phyloP scores from a whole-genome alignment of 495 filamentous ascomycete species.

The Usnea hakonensis region DNA sequence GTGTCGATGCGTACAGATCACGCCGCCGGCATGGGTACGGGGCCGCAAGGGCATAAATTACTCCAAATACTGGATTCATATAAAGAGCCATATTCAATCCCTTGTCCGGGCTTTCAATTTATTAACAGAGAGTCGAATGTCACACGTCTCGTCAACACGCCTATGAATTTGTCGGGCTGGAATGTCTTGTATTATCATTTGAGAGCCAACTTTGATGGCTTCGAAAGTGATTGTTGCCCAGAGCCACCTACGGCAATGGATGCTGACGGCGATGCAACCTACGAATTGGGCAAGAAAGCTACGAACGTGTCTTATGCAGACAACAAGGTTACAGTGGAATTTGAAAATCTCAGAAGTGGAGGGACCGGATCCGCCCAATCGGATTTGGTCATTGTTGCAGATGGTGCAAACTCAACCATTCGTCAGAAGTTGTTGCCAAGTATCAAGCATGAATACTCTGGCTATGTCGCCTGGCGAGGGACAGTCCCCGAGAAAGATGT shows the following conservation, averaged over 20 bases:
- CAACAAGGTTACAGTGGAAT: not conserved
- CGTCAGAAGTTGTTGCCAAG: conserved; percentile 17
- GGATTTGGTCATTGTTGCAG: conserved; percentile 27
- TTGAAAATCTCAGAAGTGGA: conserved; percentile 1
- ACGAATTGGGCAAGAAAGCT: conserved; percentile 11
- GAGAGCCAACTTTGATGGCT: conserved; percentile 26
- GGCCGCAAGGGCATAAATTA: conserved; percentile 15
- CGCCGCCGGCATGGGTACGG: conserved; percentile 24
- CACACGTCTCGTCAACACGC: not conserved
- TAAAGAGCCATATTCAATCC: conserved; percentile 9
- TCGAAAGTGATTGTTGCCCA: conserved; percentile 18
- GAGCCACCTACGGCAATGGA: conserved; percentile 1
- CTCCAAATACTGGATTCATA: conserved; percentile 21
- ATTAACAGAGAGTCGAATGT: conserved; percentile 4
- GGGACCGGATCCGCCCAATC: conserved; percentile 1
- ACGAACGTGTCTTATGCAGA: conserved; percentile 10
- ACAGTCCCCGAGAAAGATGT: conserved; percentile 39
- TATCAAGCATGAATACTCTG: conserved; percentile 27
- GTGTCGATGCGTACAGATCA: conserved; percentile 21
- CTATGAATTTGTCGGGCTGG: conserved; percentile 26
- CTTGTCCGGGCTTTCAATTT: conserved; percentile 8
- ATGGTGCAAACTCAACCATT: conserved; percentile 22
- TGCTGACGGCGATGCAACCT: not conserved
- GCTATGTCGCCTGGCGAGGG: conserved; percentile 47
- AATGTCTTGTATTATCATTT: conserved; percentile 25